Evolutionary conservation across 1,284 basidiomycete species (phyloP).

Genomic region (Leucoagaricus sp.): DNA sequence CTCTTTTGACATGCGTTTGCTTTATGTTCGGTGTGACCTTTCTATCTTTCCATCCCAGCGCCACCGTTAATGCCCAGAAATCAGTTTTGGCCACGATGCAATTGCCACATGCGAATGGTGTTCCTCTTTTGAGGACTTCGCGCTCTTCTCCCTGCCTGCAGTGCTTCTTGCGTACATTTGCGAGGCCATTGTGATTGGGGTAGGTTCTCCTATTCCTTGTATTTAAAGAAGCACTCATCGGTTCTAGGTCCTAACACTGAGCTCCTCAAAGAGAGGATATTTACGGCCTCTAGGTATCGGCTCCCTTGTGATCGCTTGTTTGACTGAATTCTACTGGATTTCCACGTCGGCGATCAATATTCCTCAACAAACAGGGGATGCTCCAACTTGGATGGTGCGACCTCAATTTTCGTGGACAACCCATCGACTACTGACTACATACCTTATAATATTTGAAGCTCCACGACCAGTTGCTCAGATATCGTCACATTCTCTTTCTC

Average conservation of each 20-base stretch:
- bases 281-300: constrained; percentile 52
- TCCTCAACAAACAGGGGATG: constrained; percentile 38
- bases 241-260: constrained; percentile 33
- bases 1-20: constrained; percentile 56
- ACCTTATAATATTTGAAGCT: constrained; percentile 46
- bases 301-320: constrained; percentile 45
- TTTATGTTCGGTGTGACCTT: constrained; percentile 57
- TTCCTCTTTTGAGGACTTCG: constrained; percentile 56
- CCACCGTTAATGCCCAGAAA: constrained; percentile 6
- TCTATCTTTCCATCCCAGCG: background rate
- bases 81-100: constrained; percentile 65
- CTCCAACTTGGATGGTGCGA: constrained; percentile 52
- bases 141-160: constrained; percentile 54
- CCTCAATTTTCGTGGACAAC: background rate
- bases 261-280: constrained; percentile 37
- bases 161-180: constrained; percentile 60
- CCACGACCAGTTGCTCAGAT: constrained; percentile 59
- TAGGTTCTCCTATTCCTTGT: constrained; percentile 27
- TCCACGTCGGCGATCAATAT: constrained; percentile 47
- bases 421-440: background rate
- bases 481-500: constrained; percentile 60
- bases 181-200: constrained; percentile 55
- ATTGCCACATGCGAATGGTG: constrained; percentile 66
- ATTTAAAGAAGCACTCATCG: background rate
- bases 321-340: constrained; percentile 57